These are phyloP conservation scores for Dendrobium nobile DNA, from an alignment of 106 monocot species.

Conservation along the genomic window DNA sequence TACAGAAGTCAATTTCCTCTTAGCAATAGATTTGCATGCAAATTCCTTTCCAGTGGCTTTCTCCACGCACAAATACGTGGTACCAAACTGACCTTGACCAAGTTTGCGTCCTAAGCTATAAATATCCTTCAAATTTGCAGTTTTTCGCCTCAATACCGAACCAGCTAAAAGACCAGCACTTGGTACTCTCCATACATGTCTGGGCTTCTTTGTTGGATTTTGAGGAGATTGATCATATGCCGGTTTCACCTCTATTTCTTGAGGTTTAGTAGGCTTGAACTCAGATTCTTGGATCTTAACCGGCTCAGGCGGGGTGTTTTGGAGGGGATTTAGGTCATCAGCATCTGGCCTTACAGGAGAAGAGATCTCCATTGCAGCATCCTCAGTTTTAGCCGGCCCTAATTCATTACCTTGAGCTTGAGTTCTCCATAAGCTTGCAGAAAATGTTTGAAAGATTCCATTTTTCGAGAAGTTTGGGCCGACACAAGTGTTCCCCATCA, in stretches of 20 bases:
- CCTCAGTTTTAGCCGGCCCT: no score
- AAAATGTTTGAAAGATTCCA: constrained; percentile 6
- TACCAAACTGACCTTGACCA: constrained; percentile 24
- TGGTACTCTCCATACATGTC: neutral
- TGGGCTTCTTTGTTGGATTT: neutral
- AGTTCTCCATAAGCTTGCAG: constrained; percentile 7
- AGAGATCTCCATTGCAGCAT: neutral
- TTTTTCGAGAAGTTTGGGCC: constrained; percentile 7
- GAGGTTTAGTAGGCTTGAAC: neutral
- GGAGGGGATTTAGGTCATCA: neutral
- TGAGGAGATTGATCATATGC: neutral
- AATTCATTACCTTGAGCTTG: neutral
- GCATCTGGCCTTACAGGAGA: neutral
- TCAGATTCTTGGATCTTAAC: constrained; percentile 8
- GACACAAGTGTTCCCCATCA: constrained; percentile 14
- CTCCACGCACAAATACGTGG: constrained; percentile 22
- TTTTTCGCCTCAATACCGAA: constrained; percentile 15
- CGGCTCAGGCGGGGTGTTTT: constrained; percentile 2
- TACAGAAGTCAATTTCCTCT: constrained; percentile 10
- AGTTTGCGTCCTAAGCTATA: constrained; percentile 18
- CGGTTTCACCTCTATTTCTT: neutral
- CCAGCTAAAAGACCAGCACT: constrained; percentile 14
- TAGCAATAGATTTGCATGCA: constrained; percentile 24
- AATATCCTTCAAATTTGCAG: constrained; percentile 15
- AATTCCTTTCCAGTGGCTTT: constrained; percentile 9